Evolutionary conservation across 306 rosid species (phyloP).

Genomic region (Amphicarpaea edgeworthii): DNA sequence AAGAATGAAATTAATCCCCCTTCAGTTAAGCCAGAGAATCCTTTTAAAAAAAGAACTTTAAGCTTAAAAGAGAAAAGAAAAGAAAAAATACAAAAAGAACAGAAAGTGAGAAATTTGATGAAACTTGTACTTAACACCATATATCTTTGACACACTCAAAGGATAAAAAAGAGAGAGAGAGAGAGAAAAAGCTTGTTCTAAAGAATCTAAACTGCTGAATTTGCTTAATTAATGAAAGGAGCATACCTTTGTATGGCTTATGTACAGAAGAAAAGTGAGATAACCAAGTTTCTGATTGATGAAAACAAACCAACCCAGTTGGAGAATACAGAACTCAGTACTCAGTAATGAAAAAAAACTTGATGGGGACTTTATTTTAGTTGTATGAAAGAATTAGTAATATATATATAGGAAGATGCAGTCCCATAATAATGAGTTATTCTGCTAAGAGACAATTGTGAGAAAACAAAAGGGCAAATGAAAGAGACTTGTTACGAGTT

Average conservation of each 20-base stretch:
- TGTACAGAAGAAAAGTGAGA: constrained; percentile 29
- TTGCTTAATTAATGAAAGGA: constrained; percentile 9
- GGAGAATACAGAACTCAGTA: constrained; percentile 18
- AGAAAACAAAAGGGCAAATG: not conserved
- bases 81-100: not conserved
- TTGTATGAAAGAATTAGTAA: not conserved
- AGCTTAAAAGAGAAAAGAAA: not conserved
- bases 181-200: not conserved
- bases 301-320: constrained; percentile 39
- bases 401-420: constrained; percentile 27
- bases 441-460: not conserved
- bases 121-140: constrained; percentile 27
- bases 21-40: constrained; percentile 25
- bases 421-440: not conserved
- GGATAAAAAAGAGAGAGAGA: not conserved
- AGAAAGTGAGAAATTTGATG: constrained; percentile 3
- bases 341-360: not conserved
- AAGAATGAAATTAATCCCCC: constrained; percentile 26
- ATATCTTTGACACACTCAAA: not conserved
- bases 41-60: not conserved
- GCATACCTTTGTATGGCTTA: constrained; percentile 44
- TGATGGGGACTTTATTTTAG: too few species aligned
- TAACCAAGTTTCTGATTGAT: constrained; percentile 33
- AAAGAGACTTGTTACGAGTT: constrained; percentile 26
- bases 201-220: not conserved